A percentile compares a stretch with the other conserved stretches of the same genome.
phyloP scores from a whole-genome alignment of 2,329 filamentous ascomycete genomes.

The Incumbomyces delicatus region DNA sequence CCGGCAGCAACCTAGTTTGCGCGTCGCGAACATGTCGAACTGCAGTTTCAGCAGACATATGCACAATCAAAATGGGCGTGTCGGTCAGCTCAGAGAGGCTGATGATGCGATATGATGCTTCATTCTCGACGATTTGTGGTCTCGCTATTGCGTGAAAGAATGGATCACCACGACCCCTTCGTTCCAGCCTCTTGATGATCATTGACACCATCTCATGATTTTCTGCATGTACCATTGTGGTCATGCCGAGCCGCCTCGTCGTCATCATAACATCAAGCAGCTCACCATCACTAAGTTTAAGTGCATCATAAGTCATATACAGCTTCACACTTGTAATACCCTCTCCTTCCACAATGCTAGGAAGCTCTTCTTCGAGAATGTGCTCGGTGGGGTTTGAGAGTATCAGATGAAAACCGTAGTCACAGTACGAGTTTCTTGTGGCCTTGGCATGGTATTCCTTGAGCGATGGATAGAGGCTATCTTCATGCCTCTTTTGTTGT shows the following conservation, averaged over 20 bases:
- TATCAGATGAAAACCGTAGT: slow-evolving; percentile 45
- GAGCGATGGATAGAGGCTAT: slow-evolving; percentile 38
- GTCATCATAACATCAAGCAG: slow-evolving; percentile 35
- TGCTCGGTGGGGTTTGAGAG: slow-evolving; percentile 24
- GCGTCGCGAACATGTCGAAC: slow-evolving; percentile 41
- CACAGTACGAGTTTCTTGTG: slow-evolving; percentile 40
- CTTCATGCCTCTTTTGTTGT: slow-evolving; percentile 39
- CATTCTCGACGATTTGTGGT: slow-evolving; percentile 33
- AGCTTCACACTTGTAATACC: slow-evolving; percentile 39
- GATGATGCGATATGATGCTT: slow-evolving; percentile 42
- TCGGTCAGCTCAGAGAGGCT: slow-evolving; percentile 41
- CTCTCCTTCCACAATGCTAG: slow-evolving; percentile 26
- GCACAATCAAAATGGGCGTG: slow-evolving; percentile 45
- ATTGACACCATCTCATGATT: slow-evolving; percentile 36
- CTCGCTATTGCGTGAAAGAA: slow-evolving; percentile 35
- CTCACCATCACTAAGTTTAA: slow-evolving; percentile 32
- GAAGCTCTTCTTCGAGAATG: slow-evolving; percentile 31
- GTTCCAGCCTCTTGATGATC: slow-evolving; percentile 17
- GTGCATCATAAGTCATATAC: slow-evolving; percentile 39
- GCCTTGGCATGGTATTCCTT: slow-evolving; percentile 40
- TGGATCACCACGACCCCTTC: slow-evolving; percentile 18
- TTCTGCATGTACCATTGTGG: slow-evolving; percentile 41
- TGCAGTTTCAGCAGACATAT: slow-evolving; percentile 36
- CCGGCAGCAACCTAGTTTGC: slow-evolving; percentile 41
- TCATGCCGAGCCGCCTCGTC: slow-evolving; percentile 33